Evolutionary conservation across 2,329 filamentous ascomycete genomes (phyloP).

Genomic region (Xylaria polymorpha): DNA sequence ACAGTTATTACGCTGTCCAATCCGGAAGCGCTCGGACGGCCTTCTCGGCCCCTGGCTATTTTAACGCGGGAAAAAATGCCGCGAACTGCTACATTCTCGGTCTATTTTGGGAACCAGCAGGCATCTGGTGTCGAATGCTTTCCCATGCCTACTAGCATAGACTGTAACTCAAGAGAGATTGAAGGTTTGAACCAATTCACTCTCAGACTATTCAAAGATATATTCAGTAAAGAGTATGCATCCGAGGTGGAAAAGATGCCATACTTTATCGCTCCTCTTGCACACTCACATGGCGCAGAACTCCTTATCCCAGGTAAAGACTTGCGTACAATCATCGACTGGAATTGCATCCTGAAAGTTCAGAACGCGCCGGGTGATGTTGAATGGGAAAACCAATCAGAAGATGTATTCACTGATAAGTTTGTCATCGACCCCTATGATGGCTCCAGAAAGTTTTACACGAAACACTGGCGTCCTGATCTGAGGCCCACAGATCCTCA

Average conservation of each 20-base stretch:
- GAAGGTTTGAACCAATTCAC: conserved; percentile 77
- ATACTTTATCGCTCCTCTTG: conserved; percentile 81
- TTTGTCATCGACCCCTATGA: conserved; percentile 69
- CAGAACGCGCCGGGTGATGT: conserved; percentile 49
- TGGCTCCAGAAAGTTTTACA: conserved; percentile 72
- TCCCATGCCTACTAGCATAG: conserved; percentile 57
- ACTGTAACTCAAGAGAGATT: conserved; percentile 58
- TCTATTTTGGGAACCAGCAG: conserved; percentile 76
- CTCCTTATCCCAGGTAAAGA: conserved; percentile 39
- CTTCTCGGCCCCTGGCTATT: conserved; percentile 74
- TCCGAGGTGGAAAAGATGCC: conserved; percentile 72
- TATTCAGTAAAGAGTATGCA: conserved; percentile 90
- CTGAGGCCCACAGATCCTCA: conserved; percentile 74
- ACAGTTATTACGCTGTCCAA: conserved; percentile 69
- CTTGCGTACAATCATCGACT: conserved; percentile 65
- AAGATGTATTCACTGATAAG: conserved; percentile 64
- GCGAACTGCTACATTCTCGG: conserved; percentile 71
- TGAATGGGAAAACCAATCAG: conserved; percentile 57
- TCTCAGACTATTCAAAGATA: conserved; percentile 78
- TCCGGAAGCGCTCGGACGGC: conserved; percentile 66
- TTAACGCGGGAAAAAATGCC: conserved; percentile 76
- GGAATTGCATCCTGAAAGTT: conserved; percentile 64
- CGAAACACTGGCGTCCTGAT: conserved; percentile 63
- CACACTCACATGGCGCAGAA: conserved; percentile 45
- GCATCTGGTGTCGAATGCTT: conserved; percentile 68